Evolutionary conservation across 352 stramenopile species (phyloP), one percentile per base, ranked within the genome.

Genomic region (Thraustotheca clavata): DNA sequence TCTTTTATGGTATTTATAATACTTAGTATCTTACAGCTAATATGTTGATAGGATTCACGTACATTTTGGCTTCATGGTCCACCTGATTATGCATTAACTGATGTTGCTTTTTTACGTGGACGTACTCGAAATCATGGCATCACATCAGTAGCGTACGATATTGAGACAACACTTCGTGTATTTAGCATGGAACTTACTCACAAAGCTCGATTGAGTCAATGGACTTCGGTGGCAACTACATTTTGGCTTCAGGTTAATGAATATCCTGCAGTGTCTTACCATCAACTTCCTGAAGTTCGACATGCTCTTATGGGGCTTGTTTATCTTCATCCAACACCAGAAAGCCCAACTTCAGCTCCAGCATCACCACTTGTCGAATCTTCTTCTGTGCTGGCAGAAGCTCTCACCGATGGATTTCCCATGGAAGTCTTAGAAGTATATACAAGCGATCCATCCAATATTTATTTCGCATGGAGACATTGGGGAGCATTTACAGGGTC

Each of bases 171-270:
- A 52, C 86, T 78, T 34, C 83, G 89, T 62, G 88, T 78, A 29
- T 89, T 93, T 67, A 70, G 86, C 43, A 85, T 93, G 78, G 83
- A 93, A 47, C 79, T 79, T 5, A 88, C 78, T 0, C 81, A 92
- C 69, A 87, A 87, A 65, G 67, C 70, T 4, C 52, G 60, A 18
- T 86, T 87, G 52, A 54, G 60, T 27, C 72, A 89, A 49, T 92
- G 81, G 83, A 71, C 61, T 0, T 89, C 79, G 29, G 59, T 60
- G 22, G 75, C 83, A 5, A 69, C 81, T 4, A 70, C 68, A 18
- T 92, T 92, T 49, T 83, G 76, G 48, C 67, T 89, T 20, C 81
- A 88, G 43, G 78, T 88, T 35, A 92, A 92, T 63, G 83, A 92
- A 46, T 70, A 75, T 16, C 62, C 71, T 22, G 72, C 62, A 12